These are phyloP conservation scores for Butyriboletus appendiculatus DNA, from an alignment of 1,284 basidiomycete genomes.

Conservation along the genomic window DNA sequence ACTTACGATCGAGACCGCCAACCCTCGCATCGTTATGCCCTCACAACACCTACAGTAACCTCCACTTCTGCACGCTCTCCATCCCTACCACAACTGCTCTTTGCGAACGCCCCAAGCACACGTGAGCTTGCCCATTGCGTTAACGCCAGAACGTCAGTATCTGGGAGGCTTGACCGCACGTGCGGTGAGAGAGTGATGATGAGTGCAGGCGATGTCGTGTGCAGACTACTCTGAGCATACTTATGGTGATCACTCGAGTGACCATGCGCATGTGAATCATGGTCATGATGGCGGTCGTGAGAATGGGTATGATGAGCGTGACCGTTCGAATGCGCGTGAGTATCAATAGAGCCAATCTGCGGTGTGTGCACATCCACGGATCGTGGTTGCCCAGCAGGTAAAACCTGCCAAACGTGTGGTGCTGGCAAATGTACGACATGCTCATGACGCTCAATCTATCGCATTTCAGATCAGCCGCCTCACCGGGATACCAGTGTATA, in stretches of 20 bases:
- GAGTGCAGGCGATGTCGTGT: slow-evolving; percentile 44
- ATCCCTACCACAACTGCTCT: slow-evolving; percentile 34
- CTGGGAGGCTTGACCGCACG: slow-evolving; percentile 65
- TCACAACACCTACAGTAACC: slow-evolving; percentile 52
- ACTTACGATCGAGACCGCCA: slow-evolving; percentile 10
- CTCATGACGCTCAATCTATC: slow-evolving; percentile 75
- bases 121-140: slow-evolving; percentile 75
- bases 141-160: slow-evolving; percentile 72
- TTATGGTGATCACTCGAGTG: not conserved
- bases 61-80: slow-evolving; percentile 38
- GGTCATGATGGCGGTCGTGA: not conserved
- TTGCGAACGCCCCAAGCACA: slow-evolving; percentile 45
- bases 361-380: not conserved
- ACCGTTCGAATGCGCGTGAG: slow-evolving; percentile 9
- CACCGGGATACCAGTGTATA: not conserved
- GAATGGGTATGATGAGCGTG: slow-evolving; percentile 10
- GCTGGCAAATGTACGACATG: slow-evolving; percentile 76
- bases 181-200: slow-evolving; percentile 85
- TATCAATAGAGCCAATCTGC: not conserved
- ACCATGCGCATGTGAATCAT: not conserved
- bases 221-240: not conserved
- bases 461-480: not conserved
- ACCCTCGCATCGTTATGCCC: slow-evolving; percentile 24
- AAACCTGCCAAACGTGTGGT: slow-evolving; percentile 86
- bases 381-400: slow-evolving; percentile 42